Conservation (phyloP, 2,329 filamentous ascomycete genomes). For the Epicoccum nigrum region DNA sequence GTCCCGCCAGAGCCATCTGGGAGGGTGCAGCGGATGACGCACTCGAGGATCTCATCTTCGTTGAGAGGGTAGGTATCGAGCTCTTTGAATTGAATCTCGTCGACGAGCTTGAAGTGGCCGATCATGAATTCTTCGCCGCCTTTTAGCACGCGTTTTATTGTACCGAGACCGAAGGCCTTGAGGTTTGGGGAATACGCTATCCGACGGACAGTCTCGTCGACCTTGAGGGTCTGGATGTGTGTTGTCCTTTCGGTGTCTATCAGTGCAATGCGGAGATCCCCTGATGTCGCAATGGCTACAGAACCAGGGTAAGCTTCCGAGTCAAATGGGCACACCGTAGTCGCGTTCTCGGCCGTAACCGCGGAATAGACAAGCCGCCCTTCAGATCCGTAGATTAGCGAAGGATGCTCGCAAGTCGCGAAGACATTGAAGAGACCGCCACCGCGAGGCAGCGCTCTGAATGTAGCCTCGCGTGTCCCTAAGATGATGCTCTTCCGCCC, state of each 20-base stretch:
- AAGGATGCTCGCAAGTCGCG: slow-evolving; percentile 91
- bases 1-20: slow-evolving; percentile 61
- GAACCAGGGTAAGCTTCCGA: slow-evolving; percentile 79
- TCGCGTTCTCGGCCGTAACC: slow-evolving; percentile 85
- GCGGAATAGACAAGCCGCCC: slow-evolving; percentile 90
- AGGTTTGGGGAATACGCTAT: slow-evolving; percentile 83
- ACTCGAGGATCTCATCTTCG: slow-evolving; percentile 79
- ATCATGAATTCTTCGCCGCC: slow-evolving; percentile 75
- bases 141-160: slow-evolving; percentile 75
- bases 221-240: slow-evolving; percentile 79
- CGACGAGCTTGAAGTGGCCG: slow-evolving; percentile 85
- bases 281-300: slow-evolving; percentile 78
- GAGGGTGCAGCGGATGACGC: slow-evolving; percentile 78
- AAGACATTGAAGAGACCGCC: slow-evolving; percentile 78
- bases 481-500: slow-evolving; percentile 81
- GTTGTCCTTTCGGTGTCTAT: slow-evolving; percentile 87
- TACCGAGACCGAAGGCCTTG: slow-evolving; percentile 85
- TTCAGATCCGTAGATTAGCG: slow-evolving; percentile 88
- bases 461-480: slow-evolving; percentile 81
- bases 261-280: slow-evolving; percentile 76
- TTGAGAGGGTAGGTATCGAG: slow-evolving; percentile 73
- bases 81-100: slow-evolving; percentile 84
- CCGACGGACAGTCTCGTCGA: slow-evolving; percentile 83
- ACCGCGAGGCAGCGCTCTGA: slow-evolving; percentile 76
- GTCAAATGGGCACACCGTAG: slow-evolving; percentile 82